A percentile compares a stretch with the other conserved stretches of the same genome.
Conservation (phyloP, 2,329 filamentous ascomycete genomes). For the Ophiostoma tasmaniense region DNA sequence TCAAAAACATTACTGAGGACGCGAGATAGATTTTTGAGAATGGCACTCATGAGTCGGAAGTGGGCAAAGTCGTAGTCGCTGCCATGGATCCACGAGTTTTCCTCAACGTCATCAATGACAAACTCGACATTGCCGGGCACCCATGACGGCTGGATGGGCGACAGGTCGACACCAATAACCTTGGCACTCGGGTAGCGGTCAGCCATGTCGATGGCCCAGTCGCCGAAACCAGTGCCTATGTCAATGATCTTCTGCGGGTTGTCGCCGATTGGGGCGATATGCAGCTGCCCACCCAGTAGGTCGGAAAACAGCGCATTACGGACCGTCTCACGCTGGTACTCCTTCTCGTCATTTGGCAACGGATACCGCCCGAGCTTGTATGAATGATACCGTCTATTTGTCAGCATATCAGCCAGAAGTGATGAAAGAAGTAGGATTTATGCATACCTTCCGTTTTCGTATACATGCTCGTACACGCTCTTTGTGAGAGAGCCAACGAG, state of each 20-base stretch:
- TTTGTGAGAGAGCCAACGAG: slow-evolving; percentile 33
- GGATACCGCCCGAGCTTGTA: slow-evolving; percentile 25
- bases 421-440: neutral
- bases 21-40: slow-evolving; percentile 39
- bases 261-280: slow-evolving; percentile 37
- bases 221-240: slow-evolving; percentile 25
- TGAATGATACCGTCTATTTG: slow-evolving; percentile 24
- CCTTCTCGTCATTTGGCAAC: slow-evolving; percentile 34
- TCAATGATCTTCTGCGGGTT: slow-evolving; percentile 23
- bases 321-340: slow-evolving; percentile 38
- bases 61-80: slow-evolving; percentile 51
- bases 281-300: slow-evolving; percentile 40
- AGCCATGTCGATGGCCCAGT: slow-evolving; percentile 24
- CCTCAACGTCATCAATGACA: slow-evolving; percentile 34
- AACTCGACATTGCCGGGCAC: slow-evolving; percentile 33
- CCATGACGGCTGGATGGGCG: slow-evolving; percentile 36
- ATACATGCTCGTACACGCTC: slow-evolving; percentile 30
- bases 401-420: slow-evolving; percentile 13
- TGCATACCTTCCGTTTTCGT: slow-evolving; percentile 30
- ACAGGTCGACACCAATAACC: slow-evolving; percentile 38
- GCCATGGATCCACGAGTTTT: slow-evolving; percentile 40
- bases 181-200: slow-evolving; percentile 28
- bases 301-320: slow-evolving; percentile 45
- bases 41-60: slow-evolving; percentile 46
- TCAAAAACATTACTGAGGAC: slow-evolving; percentile 26